Percentiles rank a stretch among this genome's conserved stretches.
phyloP scores from a whole-genome alignment of 2,329 filamentous ascomycete genomes.

The Graphium sp. region DNA sequence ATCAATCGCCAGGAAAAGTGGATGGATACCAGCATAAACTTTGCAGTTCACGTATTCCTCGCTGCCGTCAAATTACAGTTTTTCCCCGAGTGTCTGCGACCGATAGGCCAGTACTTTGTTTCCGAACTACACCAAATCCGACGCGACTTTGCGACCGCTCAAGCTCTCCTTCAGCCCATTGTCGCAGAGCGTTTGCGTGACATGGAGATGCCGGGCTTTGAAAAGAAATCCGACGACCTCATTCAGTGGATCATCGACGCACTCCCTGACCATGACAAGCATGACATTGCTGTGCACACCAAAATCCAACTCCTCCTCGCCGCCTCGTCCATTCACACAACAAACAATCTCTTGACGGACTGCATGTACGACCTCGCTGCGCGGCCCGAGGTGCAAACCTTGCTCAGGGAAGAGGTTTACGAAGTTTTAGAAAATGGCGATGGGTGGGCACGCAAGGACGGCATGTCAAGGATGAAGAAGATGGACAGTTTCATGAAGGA shows the following conservation, averaged over 20 bases:
- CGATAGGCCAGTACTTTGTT: conserved; percentile 25
- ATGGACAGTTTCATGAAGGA: conserved; percentile 32
- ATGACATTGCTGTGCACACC: conserved; percentile 18
- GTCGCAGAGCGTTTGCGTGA: conserved; percentile 26
- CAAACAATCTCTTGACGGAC: conserved; percentile 25
- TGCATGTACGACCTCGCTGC: conserved; percentile 31
- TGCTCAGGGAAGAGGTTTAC: conserved; percentile 29
- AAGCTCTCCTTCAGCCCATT: conserved; percentile 24
- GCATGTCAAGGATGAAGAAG: conserved; percentile 24
- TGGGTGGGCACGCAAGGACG: conserved; percentile 23
- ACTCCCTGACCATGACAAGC: conserved; percentile 19
- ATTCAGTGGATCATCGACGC: conserved; percentile 26
- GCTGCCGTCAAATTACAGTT: conserved; percentile 31
- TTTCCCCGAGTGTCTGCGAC: conserved; percentile 31
- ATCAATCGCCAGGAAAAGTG: conserved; percentile 34
- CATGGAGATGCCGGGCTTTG: conserved; percentile 17
- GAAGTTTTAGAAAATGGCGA: conserved; percentile 21
- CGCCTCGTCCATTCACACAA: conserved; percentile 26
- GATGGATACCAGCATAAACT: conserved; percentile 33
- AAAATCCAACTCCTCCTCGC: conserved; percentile 25
- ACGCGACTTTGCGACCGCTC: conserved; percentile 22
- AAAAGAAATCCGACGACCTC: conserved; percentile 21
- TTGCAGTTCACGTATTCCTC: conserved; percentile 29
- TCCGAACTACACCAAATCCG: conserved; percentile 26
- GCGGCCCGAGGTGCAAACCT: conserved; percentile 26